Percentiles rank a stretch among this genome's conserved stretches.
Conservation (phyloP, 2,329 filamentous ascomycete genomes). For the Colletotrichum cordylinicola region DNA sequence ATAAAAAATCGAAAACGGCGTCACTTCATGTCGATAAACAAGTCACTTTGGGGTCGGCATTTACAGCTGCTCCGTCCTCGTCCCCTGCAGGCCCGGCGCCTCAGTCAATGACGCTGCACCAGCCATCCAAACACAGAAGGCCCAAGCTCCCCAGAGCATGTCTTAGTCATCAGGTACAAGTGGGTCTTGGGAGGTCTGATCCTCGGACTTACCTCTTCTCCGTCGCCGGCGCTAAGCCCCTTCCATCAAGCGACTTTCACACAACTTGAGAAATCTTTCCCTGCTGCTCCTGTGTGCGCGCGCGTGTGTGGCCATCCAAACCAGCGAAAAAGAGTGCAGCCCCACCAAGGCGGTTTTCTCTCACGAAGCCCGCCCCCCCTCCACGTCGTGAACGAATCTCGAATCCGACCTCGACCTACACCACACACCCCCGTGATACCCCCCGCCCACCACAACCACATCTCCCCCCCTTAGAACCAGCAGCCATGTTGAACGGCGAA, state of each 20-base stretch:
- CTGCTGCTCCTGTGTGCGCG: not conserved
- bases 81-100: not conserved
- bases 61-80: not conserved
- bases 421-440: conserved; percentile 27
- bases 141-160: not conserved
- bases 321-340: not conserved
- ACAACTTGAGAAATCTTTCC: conserved; percentile 47
- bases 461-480: conserved; percentile 1
- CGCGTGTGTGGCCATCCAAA: not conserved
- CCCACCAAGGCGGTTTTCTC: conserved; percentile 21
- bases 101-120: conserved; percentile 23
- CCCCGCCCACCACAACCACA: not conserved
- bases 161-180: not conserved
- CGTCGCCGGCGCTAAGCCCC: conserved; percentile 34
- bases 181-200: fast-evolving
- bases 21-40: not conserved
- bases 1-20: not conserved
- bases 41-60: not conserved
- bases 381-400: conserved; percentile 38
- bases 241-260: conserved; percentile 43
- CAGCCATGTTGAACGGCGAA: conserved; percentile 71
- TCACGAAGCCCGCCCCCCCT: conserved; percentile 35
- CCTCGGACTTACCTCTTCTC: conserved; percentile 26
- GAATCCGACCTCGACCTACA: conserved; percentile 26
- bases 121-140: not conserved